These are phyloP conservation scores for Achaetomium macrosporum DNA, from an alignment of 2,329 filamentous ascomycete genomes.

Conservation along the genomic window DNA sequence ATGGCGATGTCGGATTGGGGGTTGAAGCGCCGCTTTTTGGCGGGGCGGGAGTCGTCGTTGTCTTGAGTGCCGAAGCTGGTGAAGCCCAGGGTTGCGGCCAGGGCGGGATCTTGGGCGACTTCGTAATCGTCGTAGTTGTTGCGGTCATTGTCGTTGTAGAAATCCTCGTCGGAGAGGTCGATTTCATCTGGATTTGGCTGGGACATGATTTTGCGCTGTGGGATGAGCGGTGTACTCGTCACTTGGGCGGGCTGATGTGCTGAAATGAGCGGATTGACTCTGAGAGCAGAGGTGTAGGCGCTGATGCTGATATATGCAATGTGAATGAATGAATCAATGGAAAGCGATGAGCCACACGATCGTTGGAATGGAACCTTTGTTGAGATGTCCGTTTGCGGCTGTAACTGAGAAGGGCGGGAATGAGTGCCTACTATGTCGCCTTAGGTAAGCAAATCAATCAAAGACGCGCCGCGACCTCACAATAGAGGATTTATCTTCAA, in stretches of 20 bases:
- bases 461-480: not conserved
- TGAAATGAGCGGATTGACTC: not conserved
- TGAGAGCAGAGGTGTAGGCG: not conserved
- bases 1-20: constrained; percentile 47
- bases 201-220: not conserved
- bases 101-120: constrained; percentile 35
- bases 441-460: not conserved
- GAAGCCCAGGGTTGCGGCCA: constrained; percentile 68
- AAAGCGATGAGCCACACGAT: not conserved
- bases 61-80: constrained; percentile 54
- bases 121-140: constrained; percentile 28
- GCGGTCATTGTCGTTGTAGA: constrained; percentile 24
- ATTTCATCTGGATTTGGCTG: constrained; percentile 8
- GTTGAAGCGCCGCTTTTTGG: constrained; percentile 65
- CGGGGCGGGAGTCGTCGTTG: constrained; percentile 40
- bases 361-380: not conserved
- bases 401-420: not conserved
- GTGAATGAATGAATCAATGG: not conserved
- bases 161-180: constrained; percentile 7
- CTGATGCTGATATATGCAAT: not conserved
- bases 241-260: not conserved
- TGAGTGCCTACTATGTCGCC: not conserved
- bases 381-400: constrained; percentile 2
- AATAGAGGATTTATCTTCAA: not conserved
- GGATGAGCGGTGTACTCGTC: not conserved